Evolutionary conservation across 2,329 filamentous ascomycete genomes (phyloP), one percentile per base, ranked within the genome.

Genomic region (Emmonsia crescens): DNA sequence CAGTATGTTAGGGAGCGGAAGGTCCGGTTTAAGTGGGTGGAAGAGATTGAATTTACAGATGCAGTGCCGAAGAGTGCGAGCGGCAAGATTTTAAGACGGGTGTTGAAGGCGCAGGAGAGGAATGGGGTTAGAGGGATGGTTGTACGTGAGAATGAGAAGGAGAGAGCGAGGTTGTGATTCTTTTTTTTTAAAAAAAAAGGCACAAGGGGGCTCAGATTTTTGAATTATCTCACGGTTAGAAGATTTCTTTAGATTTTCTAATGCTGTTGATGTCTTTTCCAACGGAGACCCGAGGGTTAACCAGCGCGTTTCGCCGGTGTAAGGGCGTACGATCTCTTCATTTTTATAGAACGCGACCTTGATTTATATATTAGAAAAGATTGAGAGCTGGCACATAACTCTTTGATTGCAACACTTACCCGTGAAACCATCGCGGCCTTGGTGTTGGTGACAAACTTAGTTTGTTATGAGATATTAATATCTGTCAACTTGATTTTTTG

Each of bases 1-100:
- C 24, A 51, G 46, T 42, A 38, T 54, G 46, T 60, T 14, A 60
- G 38, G 58, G 58, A 60, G 21, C 40, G 33, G 33, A 60, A 60
- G 24, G 58, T 52, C 8, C 51, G 58, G 5, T 60, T 60, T 40
- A 60, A 60, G 48, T 60, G 58, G 58, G 31, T 60, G 44, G 21
- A 42, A n/a, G 58, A 60, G 36, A 54, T 60, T 36, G 58, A 60
- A 19, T 60, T 60, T 54, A 42, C 48, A 9, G 46, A 60, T 38
- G 31, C 44, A 5, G 73, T 89, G 36, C 86, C 86, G 29, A 89
- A 89, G 79, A 87, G 83, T 66, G 81, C 85, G 0, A 85, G 82
- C 67, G 86, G 86, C 10, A 89, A 89, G 80, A 88, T 89, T 59
- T 72, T 89, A 71, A 77, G 85, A 59, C 77, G 85, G 31, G 66